Percentiles rank a stretch among this genome's conserved stretches.
These are phyloP conservation scores for Fusarium clavum DNA, from an alignment of 2,329 filamentous ascomycete genomes.

Conservation along the genomic window DNA sequence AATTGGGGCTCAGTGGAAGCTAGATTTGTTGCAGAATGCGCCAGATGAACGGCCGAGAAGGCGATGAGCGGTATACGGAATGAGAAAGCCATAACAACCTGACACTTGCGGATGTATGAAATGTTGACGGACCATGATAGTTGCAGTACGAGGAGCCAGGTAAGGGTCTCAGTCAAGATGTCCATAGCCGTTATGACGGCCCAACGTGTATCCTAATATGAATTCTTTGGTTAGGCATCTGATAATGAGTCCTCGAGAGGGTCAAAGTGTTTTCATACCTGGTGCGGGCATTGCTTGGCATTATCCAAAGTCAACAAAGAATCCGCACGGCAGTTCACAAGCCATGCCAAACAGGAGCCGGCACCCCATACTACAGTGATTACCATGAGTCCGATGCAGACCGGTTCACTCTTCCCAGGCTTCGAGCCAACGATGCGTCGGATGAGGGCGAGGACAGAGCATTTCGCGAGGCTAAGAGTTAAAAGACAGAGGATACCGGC, in stretches of 20 bases:
- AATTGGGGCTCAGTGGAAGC: slow-evolving; percentile 37
- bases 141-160: slow-evolving; percentile 29
- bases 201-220: slow-evolving; percentile 18
- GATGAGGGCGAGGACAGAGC: slow-evolving; percentile 38
- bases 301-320: slow-evolving; percentile 22
- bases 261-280: slow-evolving; percentile 12
- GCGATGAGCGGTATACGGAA: slow-evolving; percentile 40
- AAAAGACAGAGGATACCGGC: slow-evolving; percentile 24
- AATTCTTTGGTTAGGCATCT: too few relatives aligned
- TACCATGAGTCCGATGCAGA: slow-evolving; percentile 32
- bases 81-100: slow-evolving; percentile 35
- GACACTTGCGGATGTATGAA: slow-evolving; percentile 26
- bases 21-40: too few relatives aligned
- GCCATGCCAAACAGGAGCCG: slow-evolving; percentile 20
- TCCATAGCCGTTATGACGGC: slow-evolving; percentile 28
- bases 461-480: slow-evolving; percentile 26
- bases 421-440: slow-evolving; percentile 37
- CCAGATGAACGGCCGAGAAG: slow-evolving; percentile 28
- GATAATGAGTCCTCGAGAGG: too few relatives aligned
- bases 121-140: slow-evolving; percentile 35
- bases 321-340: slow-evolving; percentile 17
- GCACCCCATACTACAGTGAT: slow-evolving; percentile 27
- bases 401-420: slow-evolving; percentile 23
- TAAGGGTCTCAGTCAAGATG: slow-evolving; percentile 25
- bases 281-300: slow-evolving; percentile 16